Evolutionary conservation across 176 grass and related monocot species (phyloP), one percentile per base, ranked within the genome.

Genomic region (Oryza brachyantha): DNA sequence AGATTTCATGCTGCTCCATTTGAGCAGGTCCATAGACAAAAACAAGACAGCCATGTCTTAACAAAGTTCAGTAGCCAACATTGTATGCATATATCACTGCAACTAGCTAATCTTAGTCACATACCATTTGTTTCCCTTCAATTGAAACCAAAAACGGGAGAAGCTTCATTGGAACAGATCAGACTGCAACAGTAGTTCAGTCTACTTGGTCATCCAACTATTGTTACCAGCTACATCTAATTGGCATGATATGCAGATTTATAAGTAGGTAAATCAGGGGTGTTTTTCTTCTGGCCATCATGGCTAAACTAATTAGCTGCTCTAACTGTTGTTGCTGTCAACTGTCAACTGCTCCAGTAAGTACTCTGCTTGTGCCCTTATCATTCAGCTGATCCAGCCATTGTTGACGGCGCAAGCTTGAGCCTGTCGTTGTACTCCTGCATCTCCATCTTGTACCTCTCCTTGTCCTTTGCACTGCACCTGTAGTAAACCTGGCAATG

Each of bases 401-500:
- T 52, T 52, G 48, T 69, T 42, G 36, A 28, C 13, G 58, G 68
- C 12, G 10, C 68, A 63, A 90, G 62, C 79, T 86, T 83, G 29
- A 75, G 41, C 61, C 75, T 90, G 41, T 90, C 75, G 26, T 61
- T 84, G 62, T 86, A 86, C 58, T 86, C 88, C 81, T 81, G 80
- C 84, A 86, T 86, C 70, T 84, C 88, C 72, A 52, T 86, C 67
- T 84, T 80, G 84, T 86, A 90, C 62, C 84, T 83, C 69, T 86
- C 88, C 68, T 77, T 90, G 73, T 90, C 88, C 68, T 78, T 76
- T 3, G 43, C 29, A 66, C 88, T 68, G 58, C 58, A 72, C 34
- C 74, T 41, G 36, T 76, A 69, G 60, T 86, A 86, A 36, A 90
- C 80, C 75, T 90, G 59, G 62, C 40, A 52, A 52, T 52, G 16